A percentile compares a stretch with the other conserved stretches of the same genome.
Conservation (phyloP, 2,329 filamentous ascomycete species). For the Aureobasidium sp. region DNA sequence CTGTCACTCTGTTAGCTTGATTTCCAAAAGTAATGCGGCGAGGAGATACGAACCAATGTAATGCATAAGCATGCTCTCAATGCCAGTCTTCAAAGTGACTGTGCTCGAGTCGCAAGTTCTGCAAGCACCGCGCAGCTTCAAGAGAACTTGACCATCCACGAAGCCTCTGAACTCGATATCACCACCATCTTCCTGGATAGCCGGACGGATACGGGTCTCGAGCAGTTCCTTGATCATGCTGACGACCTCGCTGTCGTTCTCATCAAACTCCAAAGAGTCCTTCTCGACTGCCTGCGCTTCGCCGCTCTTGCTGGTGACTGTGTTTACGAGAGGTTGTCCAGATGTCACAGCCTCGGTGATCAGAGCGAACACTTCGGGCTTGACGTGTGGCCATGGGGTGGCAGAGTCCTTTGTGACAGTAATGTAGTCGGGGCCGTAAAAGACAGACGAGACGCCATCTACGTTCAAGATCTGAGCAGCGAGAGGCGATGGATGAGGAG, state of each 20-base stretch:
- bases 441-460: conserved; percentile 89
- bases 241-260: conserved; percentile 88
- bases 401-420: conserved; percentile 87
- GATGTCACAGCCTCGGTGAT: conserved; percentile 88
- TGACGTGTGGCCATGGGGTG: conserved; percentile 88
- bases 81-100: conserved; percentile 93
- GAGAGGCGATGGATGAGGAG: conserved; percentile 83
- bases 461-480: conserved; percentile 86
- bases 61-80: conserved; percentile 89
- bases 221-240: conserved; percentile 98
- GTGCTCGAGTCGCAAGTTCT: conserved; percentile 95
- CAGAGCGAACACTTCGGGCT: conserved; percentile 87
- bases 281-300: conserved; percentile 39
- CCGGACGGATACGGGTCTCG: conserved; percentile 87
- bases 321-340: conserved; percentile 71
- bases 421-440: conserved; percentile 93
- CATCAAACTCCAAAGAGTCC: conserved; percentile 73
- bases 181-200: conserved; percentile 95
- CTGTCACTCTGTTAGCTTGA: conserved; percentile 25
- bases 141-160: conserved; percentile 54
- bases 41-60: conserved; percentile 10
- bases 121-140: conserved; percentile 83
- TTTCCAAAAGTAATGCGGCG: not conserved
- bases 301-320: conserved; percentile 50
- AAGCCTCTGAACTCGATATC: conserved; percentile 96